phyloP scores from a whole-genome alignment of 257 asterid species.

The Fraxinus quadrangulata region DNA sequence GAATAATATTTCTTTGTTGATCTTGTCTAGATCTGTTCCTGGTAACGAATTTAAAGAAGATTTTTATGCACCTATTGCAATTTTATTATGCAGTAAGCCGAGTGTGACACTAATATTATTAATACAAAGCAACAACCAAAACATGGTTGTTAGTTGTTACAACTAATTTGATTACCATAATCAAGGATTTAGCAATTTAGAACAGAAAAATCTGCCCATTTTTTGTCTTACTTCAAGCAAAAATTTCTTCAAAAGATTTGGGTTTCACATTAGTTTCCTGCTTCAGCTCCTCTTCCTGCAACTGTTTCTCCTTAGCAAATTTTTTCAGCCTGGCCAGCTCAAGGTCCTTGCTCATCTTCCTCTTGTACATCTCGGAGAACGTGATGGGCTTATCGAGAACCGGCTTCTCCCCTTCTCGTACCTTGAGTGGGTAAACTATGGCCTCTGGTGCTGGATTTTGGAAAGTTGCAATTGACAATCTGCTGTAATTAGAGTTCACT shows the following conservation, averaged over 20 bases:
- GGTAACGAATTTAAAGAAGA: background rate
- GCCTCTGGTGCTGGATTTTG: slow-evolving; percentile 84
- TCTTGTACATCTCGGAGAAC: slow-evolving; percentile 72
- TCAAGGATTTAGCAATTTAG: background rate
- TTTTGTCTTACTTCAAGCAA: slow-evolving; percentile 28
- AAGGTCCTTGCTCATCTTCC: slow-evolving; percentile 78
- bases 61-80: background rate
- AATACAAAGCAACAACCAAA: background rate
- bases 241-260: slow-evolving; percentile 41
- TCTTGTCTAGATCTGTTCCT: background rate
- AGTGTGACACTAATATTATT: background rate
- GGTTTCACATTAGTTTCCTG: slow-evolving; percentile 15
- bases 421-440: slow-evolving; percentile 60
- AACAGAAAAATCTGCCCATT: background rate
- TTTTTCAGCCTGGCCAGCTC: slow-evolving; percentile 69
- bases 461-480: slow-evolving; percentile 82
- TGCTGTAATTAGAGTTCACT: slow-evolving; percentile 69
- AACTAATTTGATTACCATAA: background rate
- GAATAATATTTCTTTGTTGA: background rate
- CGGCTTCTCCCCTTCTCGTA: slow-evolving; percentile 57
- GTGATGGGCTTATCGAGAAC: slow-evolving; percentile 57
- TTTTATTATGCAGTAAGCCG: background rate
- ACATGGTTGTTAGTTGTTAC: background rate
- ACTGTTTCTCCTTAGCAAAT: slow-evolving; percentile 44
- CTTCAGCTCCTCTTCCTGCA: slow-evolving; percentile 32